Percentiles rank a stretch among this genome's conserved stretches.
Conservation (phyloP, 225 moss, liverwort and hornwort species). For the Asterella californica region DNA sequence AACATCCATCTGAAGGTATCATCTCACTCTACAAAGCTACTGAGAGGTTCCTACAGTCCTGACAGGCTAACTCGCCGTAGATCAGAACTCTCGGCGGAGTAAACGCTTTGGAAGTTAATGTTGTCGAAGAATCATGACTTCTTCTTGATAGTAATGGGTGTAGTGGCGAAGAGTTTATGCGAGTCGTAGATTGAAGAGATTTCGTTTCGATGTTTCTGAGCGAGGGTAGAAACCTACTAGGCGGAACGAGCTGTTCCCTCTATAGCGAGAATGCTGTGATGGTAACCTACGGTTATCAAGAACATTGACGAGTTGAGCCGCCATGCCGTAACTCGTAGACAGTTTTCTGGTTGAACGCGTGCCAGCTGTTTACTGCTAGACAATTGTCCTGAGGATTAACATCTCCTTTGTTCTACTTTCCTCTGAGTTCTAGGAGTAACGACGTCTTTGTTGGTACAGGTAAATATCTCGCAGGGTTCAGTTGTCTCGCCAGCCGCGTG, state of each 20-base stretch:
- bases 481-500: constrained; percentile 1
- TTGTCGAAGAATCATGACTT: too few species aligned
- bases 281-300: background rate
- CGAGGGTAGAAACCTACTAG: background rate
- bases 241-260: background rate
- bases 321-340: too few species aligned
- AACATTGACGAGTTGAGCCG: too few species aligned
- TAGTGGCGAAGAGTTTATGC: too few species aligned
- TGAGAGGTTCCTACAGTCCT: background rate
- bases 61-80: background rate
- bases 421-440: background rate
- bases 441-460: constrained; percentile 6
- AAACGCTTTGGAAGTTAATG: background rate
- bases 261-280: background rate
- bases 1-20: constrained; percentile 97
- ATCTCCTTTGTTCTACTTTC: background rate
- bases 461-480: constrained; percentile 12
- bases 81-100: background rate
- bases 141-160: too few species aligned
- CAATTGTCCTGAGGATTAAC: too few species aligned
- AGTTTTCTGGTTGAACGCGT: background rate
- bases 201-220: too few species aligned
- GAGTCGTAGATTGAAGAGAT: too few species aligned
- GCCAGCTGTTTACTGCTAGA: too few species aligned
- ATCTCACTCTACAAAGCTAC: background rate